Percentiles rank a stretch among this genome's conserved stretches.
phyloP scores from a whole-genome alignment of 2,329 filamentous ascomycete genomes.

The Fusarium concolor region DNA sequence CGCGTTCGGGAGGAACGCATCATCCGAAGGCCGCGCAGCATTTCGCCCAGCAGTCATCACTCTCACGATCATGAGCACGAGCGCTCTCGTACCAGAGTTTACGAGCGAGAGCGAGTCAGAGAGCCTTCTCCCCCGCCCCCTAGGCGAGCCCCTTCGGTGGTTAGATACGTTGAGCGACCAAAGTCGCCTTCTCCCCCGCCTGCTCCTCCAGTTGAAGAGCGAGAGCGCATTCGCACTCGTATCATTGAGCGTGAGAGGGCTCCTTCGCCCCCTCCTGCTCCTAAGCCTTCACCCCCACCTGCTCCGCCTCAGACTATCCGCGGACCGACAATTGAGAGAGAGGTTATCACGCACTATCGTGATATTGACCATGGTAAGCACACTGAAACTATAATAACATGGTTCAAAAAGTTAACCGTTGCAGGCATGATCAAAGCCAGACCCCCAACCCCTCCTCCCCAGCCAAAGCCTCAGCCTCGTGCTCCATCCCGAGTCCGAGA shows the following conservation, averaged over 20 bases:
- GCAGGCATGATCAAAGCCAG: conserved; percentile 60
- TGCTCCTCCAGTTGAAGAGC: conserved; percentile 46
- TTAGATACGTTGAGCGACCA: conserved; percentile 56
- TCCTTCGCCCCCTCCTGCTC: conserved; percentile 53
- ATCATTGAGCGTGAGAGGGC: conserved; percentile 60
- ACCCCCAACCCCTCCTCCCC: conserved; percentile 60
- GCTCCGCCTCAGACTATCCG: conserved; percentile 75
- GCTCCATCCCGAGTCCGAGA: conserved; percentile 59
- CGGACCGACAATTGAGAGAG: conserved; percentile 84
- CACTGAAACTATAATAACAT: not conserved
- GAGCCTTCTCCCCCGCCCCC: conserved; percentile 56
- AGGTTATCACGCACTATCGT: conserved; percentile 89
- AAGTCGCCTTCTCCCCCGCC: conserved; percentile 51
- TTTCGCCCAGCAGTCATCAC: conserved; percentile 50
- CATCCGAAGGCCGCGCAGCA: conserved; percentile 57
- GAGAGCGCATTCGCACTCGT: conserved; percentile 61
- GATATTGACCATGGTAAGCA: conserved; percentile 85
- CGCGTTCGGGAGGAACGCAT: conserved; percentile 58
- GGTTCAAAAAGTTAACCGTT: conserved; percentile 19
- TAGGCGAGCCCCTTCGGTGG: conserved; percentile 54
- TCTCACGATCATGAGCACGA: conserved; percentile 53
- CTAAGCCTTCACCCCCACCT: conserved; percentile 64
- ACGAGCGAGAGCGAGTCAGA: conserved; percentile 48
- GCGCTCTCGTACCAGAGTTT: conserved; percentile 49
- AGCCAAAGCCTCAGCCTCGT: conserved; percentile 58